Evolutionary conservation across 2,329 filamentous ascomycete genomes (phyloP).

Genomic region (Rachicladosporium sp.): DNA sequence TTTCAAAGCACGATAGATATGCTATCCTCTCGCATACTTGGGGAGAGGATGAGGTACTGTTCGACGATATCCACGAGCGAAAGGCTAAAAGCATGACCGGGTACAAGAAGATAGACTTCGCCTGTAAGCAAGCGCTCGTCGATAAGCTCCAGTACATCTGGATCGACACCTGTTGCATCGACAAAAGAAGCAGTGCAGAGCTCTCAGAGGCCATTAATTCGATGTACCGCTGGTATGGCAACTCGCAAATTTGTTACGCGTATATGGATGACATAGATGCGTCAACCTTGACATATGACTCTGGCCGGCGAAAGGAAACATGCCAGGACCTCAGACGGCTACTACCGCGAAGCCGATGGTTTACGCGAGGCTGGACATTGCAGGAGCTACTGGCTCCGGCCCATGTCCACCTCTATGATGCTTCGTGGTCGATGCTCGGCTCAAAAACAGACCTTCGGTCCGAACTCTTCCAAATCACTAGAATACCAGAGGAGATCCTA

Average conservation of each 20-base stretch:
- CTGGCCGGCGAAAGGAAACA: too few species aligned
- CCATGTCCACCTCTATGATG: too few species aligned
- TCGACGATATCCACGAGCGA: not conserved
- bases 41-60: conserved; percentile 1
- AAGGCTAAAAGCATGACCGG: not conserved
- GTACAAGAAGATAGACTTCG: not conserved
- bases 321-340: not conserved
- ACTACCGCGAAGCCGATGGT: conserved; percentile 1
- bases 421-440: too few species aligned
- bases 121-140: conserved; percentile 1
- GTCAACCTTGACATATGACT: not conserved
- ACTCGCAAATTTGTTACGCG: conserved; percentile 8
- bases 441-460: too few species aligned
- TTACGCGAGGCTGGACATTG: conserved; percentile 5
- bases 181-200: conserved; percentile 2
- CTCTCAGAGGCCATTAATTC: not conserved
- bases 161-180: conserved; percentile 6
- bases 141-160: conserved; percentile 5
- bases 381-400: conserved; percentile 4
- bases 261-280: conserved; percentile 5
- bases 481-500: too few species aligned
- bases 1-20: not conserved
- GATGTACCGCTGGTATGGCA: conserved; percentile 1
- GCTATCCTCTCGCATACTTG: conserved; percentile 5
- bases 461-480: not conserved